Conservation (phyloP, 1,284 basidiomycete species). For the Rhodotorula mucilaginosa region DNA sequence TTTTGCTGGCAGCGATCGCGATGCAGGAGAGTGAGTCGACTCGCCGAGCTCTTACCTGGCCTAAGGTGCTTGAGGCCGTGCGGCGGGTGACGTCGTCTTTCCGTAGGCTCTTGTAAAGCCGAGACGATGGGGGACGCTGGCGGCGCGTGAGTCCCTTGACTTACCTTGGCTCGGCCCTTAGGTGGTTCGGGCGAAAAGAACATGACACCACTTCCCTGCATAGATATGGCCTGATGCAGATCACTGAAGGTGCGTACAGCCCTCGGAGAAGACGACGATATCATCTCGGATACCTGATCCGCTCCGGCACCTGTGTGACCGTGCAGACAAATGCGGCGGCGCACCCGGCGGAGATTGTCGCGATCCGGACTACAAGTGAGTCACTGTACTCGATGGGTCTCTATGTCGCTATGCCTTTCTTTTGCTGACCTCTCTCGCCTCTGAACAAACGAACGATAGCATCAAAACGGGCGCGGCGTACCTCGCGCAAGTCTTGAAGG, state of each 20-base stretch:
- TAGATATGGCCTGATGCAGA: conserved; percentile 24
- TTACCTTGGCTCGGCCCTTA: too few relatives aligned
- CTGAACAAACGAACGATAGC: conserved; percentile 48
- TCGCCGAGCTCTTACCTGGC: background rate
- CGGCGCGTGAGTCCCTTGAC: conserved; percentile 60
- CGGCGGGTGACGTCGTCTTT: background rate
- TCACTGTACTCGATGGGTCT: too few relatives aligned
- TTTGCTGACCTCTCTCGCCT: background rate
- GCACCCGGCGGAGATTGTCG: background rate
- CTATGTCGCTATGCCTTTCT: background rate
- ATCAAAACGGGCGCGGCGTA: conserved; percentile 58
- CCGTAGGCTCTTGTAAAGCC: conserved; percentile 58
- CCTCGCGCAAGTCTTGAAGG: conserved; percentile 59
- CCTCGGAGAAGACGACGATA: background rate
- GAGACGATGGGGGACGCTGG: conserved; percentile 64
- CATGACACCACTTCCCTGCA: too few relatives aligned
- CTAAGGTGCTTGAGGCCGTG: background rate
- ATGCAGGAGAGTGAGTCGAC: conserved; percentile 66
- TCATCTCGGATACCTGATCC: too few relatives aligned
- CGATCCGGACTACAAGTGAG: conserved; percentile 4
- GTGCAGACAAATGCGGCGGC: conserved; percentile 60
- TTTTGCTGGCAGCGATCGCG: conserved; percentile 77
- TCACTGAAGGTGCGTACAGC: conserved; percentile 33
- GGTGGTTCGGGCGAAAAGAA: too few relatives aligned
- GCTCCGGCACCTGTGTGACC: background rate